These are phyloP conservation scores for Apiospora rasikravindrae DNA, from an alignment of 2,329 filamentous ascomycete species.

Conservation along the genomic window DNA sequence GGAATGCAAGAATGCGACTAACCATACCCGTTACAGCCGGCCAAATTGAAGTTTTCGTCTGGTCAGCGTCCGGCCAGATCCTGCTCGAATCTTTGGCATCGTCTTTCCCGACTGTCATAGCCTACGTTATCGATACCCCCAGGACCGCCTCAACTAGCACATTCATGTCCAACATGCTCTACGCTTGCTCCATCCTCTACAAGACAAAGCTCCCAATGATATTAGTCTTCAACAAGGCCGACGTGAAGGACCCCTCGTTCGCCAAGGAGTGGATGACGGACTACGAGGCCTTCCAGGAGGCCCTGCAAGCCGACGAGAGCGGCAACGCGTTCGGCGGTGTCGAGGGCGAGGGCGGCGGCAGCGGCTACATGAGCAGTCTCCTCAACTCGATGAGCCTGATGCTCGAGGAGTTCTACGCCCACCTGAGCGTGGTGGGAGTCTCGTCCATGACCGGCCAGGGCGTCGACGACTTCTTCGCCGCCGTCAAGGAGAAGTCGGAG, in stretches of 20 bases:
- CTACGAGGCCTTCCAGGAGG: constrained; percentile 92
- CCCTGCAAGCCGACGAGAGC: constrained; percentile 80
- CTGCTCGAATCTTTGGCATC: constrained; percentile 90
- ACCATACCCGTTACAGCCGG: constrained; percentile 55
- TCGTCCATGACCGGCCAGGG: constrained; percentile 92
- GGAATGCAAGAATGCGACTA: neutral
- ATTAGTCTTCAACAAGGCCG: constrained; percentile 98
- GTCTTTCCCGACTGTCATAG: constrained; percentile 94
- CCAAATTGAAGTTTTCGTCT: constrained; percentile 98
- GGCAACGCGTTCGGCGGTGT: constrained; percentile 75
- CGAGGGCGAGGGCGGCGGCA: constrained; percentile 63
- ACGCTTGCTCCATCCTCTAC: constrained; percentile 97
- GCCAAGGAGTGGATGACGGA: constrained; percentile 99
- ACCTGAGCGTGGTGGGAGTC: constrained; percentile 90
- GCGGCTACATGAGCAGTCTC: constrained; percentile 94
- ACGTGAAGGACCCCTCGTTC: constrained; percentile 88
- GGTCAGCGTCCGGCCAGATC: constrained; percentile 95
- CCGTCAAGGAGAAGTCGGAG: constrained; percentile 82
- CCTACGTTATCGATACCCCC: constrained; percentile 97
- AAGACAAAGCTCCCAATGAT: constrained; percentile 99
- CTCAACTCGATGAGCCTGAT: constrained; percentile 98
- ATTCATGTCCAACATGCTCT: constrained; percentile 99
- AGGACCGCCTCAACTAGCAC: constrained; percentile 91
- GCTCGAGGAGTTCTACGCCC: constrained; percentile 96
- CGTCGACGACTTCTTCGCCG: constrained; percentile 90